phyloP scores from a whole-genome alignment of 352 stramenopile genomes.

The Phytophthora nicotianae region DNA sequence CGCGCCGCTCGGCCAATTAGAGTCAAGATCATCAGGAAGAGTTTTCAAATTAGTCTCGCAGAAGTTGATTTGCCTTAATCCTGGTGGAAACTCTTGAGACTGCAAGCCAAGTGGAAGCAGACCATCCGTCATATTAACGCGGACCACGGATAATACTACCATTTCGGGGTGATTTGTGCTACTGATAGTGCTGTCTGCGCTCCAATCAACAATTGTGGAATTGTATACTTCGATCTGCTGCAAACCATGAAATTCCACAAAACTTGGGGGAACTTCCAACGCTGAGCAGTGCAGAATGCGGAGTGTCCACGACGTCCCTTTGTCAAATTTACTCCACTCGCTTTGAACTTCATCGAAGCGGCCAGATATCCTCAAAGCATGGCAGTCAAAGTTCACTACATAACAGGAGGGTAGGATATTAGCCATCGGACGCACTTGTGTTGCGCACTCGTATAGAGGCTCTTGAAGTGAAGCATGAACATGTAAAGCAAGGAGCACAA shows the following conservation, averaged over 20 bases:
- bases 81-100: constrained; percentile 30
- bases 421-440: constrained; percentile 28
- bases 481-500: not conserved
- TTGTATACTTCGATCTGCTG: constrained; percentile 40
- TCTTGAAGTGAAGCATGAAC: not conserved
- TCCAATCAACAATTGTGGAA: constrained; percentile 34
- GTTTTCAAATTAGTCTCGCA: constrained; percentile 7
- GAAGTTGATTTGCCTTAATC: constrained; percentile 33
- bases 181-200: constrained; percentile 20
- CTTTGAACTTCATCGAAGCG: not conserved
- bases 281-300: constrained; percentile 32
- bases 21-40: constrained; percentile 40
- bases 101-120: constrained; percentile 38
- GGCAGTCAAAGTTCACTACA: constrained; percentile 34
- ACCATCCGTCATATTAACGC: constrained; percentile 29
- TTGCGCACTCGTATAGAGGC: constrained; percentile 9
- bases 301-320: constrained; percentile 16
- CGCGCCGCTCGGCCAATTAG: constrained; percentile 21
- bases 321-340: constrained; percentile 25
- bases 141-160: constrained; percentile 29
- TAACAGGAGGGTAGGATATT: constrained; percentile 26
- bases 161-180: constrained; percentile 28
- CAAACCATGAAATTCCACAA: constrained; percentile 36
- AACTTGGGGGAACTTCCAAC: constrained; percentile 32
- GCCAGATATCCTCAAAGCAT: constrained; percentile 6